phyloP scores from a whole-genome alignment of 2,329 filamentous ascomycete species.

The Aureobasidium musti region DNA sequence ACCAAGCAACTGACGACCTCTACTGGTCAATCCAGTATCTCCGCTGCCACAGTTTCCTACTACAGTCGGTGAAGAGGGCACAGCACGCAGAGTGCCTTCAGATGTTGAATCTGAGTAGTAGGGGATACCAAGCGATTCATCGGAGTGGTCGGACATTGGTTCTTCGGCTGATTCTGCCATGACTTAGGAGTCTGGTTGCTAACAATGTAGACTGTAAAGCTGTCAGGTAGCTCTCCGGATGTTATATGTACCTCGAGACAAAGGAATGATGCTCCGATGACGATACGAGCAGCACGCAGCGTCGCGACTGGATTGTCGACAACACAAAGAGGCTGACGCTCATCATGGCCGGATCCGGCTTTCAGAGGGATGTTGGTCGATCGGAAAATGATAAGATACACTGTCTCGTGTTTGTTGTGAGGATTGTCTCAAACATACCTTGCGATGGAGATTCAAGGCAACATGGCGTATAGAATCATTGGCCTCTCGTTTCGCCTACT shows the following conservation, averaged over 20 bases:
- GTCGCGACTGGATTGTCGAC: neutral
- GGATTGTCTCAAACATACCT: neutral
- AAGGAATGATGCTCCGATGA: neutral
- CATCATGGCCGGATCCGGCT: neutral
- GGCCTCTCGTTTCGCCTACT: neutral
- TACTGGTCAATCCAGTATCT: too few relatives aligned
- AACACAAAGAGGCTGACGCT: neutral
- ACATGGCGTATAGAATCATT: neutral
- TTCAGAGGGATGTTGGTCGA: neutral
- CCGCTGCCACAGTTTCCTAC: too few relatives aligned
- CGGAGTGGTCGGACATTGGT: too few relatives aligned
- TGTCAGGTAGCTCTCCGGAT: neutral
- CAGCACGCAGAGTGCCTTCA: neutral
- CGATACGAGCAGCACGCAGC: neutral
- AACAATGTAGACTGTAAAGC: neutral
- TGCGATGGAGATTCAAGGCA: too few relatives aligned
- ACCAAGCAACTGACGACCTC: too few relatives aligned
- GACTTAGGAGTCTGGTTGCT: neutral
- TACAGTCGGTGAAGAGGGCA: too few relatives aligned
- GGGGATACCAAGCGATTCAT: neutral
- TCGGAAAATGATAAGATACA: neutral
- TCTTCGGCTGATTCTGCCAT: too few relatives aligned
- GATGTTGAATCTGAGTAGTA: neutral
- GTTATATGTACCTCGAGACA: neutral
- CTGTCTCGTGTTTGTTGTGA: neutral